phyloP scores from a whole-genome alignment of 1,284 basidiomycete species.

The Volvariella volvacea region DNA sequence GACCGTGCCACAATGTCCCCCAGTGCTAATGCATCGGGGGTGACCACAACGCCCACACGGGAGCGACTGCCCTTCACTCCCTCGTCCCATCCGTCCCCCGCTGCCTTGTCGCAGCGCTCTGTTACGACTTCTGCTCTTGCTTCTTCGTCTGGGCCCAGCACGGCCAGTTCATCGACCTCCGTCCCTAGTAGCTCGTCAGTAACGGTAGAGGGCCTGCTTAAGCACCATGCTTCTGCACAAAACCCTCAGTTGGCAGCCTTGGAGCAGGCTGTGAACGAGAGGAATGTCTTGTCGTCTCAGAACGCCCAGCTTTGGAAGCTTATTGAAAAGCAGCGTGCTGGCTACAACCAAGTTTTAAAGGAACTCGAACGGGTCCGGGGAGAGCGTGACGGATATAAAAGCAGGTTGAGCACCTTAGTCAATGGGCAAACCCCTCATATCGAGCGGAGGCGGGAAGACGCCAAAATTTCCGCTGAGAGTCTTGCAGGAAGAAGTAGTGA shows the following conservation, averaged over 20 bases:
- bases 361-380: conserved; percentile 75
- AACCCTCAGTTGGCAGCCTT: conserved; percentile 64
- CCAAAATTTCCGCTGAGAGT: background rate
- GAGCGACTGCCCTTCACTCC: background rate
- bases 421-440: conserved; percentile 20
- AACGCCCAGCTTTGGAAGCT: conserved; percentile 90
- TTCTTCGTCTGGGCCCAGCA: background rate
- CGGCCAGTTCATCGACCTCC: background rate
- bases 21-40: background rate
- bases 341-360: conserved; percentile 67
- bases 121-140: background rate
- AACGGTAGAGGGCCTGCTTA: conserved; percentile 50
- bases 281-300: conserved; percentile 73
- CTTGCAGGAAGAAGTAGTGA: conserved; percentile 7
- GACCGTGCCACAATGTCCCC: background rate
- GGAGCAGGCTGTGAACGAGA: conserved; percentile 67
- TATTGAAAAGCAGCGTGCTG: conserved; percentile 79
- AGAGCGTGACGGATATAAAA: conserved; percentile 69
- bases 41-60: background rate
- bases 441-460: conserved; percentile 8
- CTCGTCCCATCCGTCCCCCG: background rate
- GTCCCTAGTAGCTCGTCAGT: conserved; percentile 17
- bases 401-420: conserved; percentile 35
- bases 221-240: conserved; percentile 38
- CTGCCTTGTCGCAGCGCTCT: background rate